phyloP scores from a whole-genome alignment of 2,329 filamentous ascomycete species.

The Lecanoromycetidae sp. region DNA sequence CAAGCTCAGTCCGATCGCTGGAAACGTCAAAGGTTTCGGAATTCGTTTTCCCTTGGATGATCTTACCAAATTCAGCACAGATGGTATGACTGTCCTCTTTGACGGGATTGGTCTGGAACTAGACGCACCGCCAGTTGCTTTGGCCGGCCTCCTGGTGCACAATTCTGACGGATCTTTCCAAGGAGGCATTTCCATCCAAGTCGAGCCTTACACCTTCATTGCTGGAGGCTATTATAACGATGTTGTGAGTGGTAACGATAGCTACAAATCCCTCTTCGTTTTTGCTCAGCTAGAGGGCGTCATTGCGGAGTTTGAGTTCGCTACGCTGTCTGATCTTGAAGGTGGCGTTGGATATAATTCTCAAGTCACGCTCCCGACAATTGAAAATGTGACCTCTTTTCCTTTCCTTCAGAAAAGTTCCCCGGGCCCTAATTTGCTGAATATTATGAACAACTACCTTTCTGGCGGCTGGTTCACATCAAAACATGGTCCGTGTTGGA shows the following conservation, averaged over 20 bases:
- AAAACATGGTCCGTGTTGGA: conserved; percentile 26
- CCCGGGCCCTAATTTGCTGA: too few relatives aligned
- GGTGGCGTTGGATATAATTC: conserved; percentile 24
- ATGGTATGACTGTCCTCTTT: conserved; percentile 31
- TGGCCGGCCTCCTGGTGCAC: neutral
- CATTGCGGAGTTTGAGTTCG: conserved; percentile 7
- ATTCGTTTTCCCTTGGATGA: neutral
- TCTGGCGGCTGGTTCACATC: conserved; percentile 22
- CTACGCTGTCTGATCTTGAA: conserved; percentile 17
- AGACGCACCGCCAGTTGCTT: neutral
- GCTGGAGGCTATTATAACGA: conserved; percentile 1
- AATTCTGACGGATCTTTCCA: neutral
- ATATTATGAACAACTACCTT: too few relatives aligned
- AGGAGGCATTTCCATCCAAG: conserved; percentile 1
- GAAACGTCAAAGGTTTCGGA: conserved; percentile 1
- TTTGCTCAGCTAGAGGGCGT: conserved; percentile 2
- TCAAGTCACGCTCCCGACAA: conserved; percentile 24
- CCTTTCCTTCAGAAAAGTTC: too few relatives aligned
- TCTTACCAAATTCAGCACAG: conserved; percentile 22
- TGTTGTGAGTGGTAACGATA: neutral
- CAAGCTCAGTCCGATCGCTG: neutral
- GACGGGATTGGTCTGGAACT: conserved; percentile 1
- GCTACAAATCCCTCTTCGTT: conserved; percentile 4
- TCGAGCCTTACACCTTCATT: conserved; percentile 2
- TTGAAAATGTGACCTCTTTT: conserved; percentile 22